Percentiles rank a stretch among this genome's conserved stretches.
Conservation (phyloP, 805 yeast species). For the Phaffomyces thermotolerans region DNA sequence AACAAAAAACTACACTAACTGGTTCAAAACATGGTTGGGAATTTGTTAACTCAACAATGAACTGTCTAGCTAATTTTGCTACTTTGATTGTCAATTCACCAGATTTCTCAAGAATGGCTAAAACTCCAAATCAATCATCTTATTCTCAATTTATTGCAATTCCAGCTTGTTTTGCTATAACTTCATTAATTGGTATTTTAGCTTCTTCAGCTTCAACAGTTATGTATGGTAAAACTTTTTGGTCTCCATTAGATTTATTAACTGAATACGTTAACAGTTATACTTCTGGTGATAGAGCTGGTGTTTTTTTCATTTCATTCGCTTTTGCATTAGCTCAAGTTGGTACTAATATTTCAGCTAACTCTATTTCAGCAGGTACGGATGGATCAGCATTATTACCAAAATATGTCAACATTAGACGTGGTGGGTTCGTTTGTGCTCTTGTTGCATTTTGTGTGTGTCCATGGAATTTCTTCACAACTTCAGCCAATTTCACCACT, state of each 20-base stretch:
- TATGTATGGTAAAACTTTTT: slow-evolving; percentile 60
- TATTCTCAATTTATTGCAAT: slow-evolving; percentile 58
- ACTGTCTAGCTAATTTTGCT: slow-evolving; percentile 77
- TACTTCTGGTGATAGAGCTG: slow-evolving; percentile 61
- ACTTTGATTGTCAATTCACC: slow-evolving; percentile 86
- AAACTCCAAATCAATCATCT: slow-evolving; percentile 42
- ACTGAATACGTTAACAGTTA: slow-evolving; percentile 50
- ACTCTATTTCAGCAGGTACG: slow-evolving; percentile 65
- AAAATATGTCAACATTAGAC: slow-evolving; percentile 58
- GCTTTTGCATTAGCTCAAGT: slow-evolving; percentile 71
- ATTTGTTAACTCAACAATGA: slow-evolving; percentile 71
- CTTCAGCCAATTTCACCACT: slow-evolving; percentile 69
- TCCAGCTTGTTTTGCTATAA: slow-evolving; percentile 71
- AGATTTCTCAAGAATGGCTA: slow-evolving; percentile 81
- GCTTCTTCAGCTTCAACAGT: slow-evolving; percentile 72
- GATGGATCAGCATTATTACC: slow-evolving; percentile 65
- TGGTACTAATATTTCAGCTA: slow-evolving; percentile 71
- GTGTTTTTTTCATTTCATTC: slow-evolving; percentile 66
- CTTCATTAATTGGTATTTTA: slow-evolving; percentile 78
- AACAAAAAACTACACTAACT: slow-evolving; percentile 41
- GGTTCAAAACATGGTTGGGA: slow-evolving; percentile 77
- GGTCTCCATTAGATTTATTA: slow-evolving; percentile 75
- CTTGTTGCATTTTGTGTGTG: slow-evolving; percentile 60
- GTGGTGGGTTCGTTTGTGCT: slow-evolving; percentile 79
- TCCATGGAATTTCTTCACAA: slow-evolving; percentile 75